Percentiles rank a stretch among this genome's conserved stretches.
phyloP scores from a whole-genome alignment of 2,329 filamentous ascomycete genomes.

The Talaromyces sp. region DNA sequence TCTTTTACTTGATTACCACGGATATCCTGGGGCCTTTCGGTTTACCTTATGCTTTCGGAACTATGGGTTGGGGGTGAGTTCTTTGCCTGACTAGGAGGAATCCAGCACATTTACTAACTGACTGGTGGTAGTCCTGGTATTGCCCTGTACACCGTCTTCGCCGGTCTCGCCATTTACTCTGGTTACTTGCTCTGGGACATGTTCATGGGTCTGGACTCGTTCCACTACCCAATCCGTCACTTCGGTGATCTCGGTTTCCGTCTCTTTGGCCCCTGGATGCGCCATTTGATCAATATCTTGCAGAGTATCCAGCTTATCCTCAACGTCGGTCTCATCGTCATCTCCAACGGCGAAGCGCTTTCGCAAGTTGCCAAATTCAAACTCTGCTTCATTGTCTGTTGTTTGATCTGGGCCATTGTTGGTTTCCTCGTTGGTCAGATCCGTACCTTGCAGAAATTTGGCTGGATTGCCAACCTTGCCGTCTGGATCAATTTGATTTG shows the following conservation, averaged over 20 bases:
- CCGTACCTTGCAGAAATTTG: conserved; percentile 53
- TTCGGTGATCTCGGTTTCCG: conserved; percentile 51
- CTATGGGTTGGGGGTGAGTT: conserved; percentile 39
- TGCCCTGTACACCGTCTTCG: conserved; percentile 48
- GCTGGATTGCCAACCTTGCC: conserved; percentile 54
- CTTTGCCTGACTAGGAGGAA: not conserved
- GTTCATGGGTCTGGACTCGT: conserved; percentile 48
- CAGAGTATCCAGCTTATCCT: conserved; percentile 46
- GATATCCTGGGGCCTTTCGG: conserved; percentile 48
- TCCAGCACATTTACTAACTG: not conserved
- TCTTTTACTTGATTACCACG: conserved; percentile 51
- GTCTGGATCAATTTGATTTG: conserved; percentile 56
- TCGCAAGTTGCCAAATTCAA: conserved; percentile 50
- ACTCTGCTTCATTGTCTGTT: conserved; percentile 54
- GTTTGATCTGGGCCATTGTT: conserved; percentile 50
- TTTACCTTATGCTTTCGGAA: conserved; percentile 29
- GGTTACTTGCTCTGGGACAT: conserved; percentile 48
- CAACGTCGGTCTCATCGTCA: conserved; percentile 39
- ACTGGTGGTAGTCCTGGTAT: conserved; percentile 39
- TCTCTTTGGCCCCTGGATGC: conserved; percentile 44
- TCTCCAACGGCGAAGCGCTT: conserved; percentile 53
- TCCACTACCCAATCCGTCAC: conserved; percentile 46
- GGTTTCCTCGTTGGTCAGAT: conserved; percentile 56
- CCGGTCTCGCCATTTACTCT: conserved; percentile 41
- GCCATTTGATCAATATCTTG: conserved; percentile 49